Base-by-base conservation (phyloP, 441 rosid species). In the Populus hybrid region DNA sequence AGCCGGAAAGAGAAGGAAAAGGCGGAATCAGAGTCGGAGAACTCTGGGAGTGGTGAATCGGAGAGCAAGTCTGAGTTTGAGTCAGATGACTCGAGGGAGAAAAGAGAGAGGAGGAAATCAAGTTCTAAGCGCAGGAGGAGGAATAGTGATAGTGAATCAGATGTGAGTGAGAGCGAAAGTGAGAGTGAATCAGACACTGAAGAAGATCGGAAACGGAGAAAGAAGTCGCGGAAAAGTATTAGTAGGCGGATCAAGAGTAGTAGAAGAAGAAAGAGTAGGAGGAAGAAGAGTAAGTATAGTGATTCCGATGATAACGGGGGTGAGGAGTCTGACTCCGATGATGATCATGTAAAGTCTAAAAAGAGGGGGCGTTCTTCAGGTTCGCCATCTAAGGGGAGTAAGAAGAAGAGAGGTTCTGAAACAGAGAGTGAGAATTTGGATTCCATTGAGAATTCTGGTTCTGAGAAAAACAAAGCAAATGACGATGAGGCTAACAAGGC, bases 221-320 rank as follows among this genome's bases (percentile, higher is more conserved):
- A 82, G 79, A 88, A 79, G 79, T 83, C 85, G 8, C 77, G 78
- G 80, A 90, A 77, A 78, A 30, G 32, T 30, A 75, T 65, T 23
- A 83, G 81, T 75, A 74, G 82, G 21, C 57, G 80, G 69, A 79
- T 72, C 65, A 84, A 71, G 46, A 85, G 84, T 68, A 85, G 84
- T 18, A 71, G 82, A 65, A 80, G 87, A 40, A 88, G 63, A 74
- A 85, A 85, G 57, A 82, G 85, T 7, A 82, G 87, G 80, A 84
- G 72, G 81, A 82, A 78, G 70, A 85, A 80, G 72, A 86, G 63
- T 20, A 84, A 82, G 81, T 81, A 87, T 70, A 80, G 82, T 75
- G 91, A 89, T 65, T 89, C 94, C 0, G 90, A 92, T 72, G 92
- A 82, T 82, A 85, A 87, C 67, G 80, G 81, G 28, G 85, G 84